Percentiles rank a stretch among this genome's conserved stretches.
phyloP scores from a whole-genome alignment of 139 green algal species.

The Klebsormidium nitens region DNA sequence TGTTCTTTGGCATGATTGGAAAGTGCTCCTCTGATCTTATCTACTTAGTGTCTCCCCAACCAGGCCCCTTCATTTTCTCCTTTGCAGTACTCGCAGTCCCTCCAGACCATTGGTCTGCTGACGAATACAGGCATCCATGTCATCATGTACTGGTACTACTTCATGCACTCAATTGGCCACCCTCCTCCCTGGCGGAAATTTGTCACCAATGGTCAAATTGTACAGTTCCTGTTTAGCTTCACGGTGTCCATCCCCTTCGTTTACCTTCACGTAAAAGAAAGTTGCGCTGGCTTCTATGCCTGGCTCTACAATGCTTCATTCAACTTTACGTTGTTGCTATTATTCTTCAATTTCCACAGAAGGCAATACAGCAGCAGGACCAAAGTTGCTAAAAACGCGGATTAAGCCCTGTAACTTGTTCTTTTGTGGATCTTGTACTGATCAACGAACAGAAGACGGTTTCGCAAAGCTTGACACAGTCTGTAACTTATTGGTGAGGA shows the following conservation, averaged over 20 bases:
- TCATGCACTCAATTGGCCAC: conserved; percentile 30
- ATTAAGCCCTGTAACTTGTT: too few relatives aligned
- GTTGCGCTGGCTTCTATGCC: conserved; percentile 45
- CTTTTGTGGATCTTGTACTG: too few relatives aligned
- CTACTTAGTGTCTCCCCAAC: too few relatives aligned
- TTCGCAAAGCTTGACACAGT: too few relatives aligned
- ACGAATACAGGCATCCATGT: conserved; percentile 53
- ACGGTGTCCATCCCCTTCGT: conserved; percentile 38
- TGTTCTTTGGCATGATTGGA: too few relatives aligned
- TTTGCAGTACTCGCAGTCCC: too few relatives aligned
- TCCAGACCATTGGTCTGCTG: conserved; percentile 48
- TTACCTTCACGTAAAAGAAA: conserved; percentile 11
- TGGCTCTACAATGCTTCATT: conserved; percentile 49
- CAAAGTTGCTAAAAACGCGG: too few relatives aligned
- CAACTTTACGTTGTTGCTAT: conserved; percentile 44
- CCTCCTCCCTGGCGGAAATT: conserved; percentile 30
- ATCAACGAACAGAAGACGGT: too few relatives aligned
- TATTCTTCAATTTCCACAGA: conserved; percentile 53
- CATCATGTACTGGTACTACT: conserved; percentile 53
- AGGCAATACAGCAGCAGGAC: conserved; percentile 27
- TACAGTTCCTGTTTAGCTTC: conserved; percentile 51
- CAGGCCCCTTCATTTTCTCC: too few relatives aligned
- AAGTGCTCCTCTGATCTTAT: too few relatives aligned
- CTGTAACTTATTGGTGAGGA: too few relatives aligned
- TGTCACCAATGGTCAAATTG: conserved; percentile 48